These are phyloP conservation scores for Aspergillus fumigatus DNA, from an alignment of 2,329 filamentous ascomycete genomes.

Conservation along the genomic window DNA sequence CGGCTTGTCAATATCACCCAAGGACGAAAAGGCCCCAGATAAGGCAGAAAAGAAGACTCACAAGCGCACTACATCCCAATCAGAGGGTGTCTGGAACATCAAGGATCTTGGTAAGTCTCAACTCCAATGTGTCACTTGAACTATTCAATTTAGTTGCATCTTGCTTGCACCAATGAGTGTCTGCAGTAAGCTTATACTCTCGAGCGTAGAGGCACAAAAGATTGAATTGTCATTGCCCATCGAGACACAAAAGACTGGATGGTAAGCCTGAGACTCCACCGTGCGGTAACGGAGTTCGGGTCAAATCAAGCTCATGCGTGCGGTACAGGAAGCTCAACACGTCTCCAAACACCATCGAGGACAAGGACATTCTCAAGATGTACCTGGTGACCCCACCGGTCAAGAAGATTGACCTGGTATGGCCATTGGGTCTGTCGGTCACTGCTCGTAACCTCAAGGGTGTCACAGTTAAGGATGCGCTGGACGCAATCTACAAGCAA, in stretches of 20 bases:
- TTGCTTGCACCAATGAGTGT: neutral
- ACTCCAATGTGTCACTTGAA: neutral
- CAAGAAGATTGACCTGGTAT: constrained; percentile 92
- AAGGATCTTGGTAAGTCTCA: constrained; percentile 71
- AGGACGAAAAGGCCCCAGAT: constrained; percentile 52
- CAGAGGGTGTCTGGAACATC: constrained; percentile 73
- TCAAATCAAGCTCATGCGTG: neutral
- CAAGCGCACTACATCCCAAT: constrained; percentile 68
- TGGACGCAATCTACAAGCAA: constrained; percentile 92
- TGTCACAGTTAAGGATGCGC: constrained; percentile 93
- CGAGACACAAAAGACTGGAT: constrained; percentile 34
- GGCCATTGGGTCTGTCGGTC: constrained; percentile 81
- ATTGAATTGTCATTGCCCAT: constrained; percentile 32
- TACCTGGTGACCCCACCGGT: constrained; percentile 74
- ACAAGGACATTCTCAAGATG: constrained; percentile 78
- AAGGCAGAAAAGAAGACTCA: constrained; percentile 52
- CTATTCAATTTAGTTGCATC: neutral
- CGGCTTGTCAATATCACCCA: constrained; percentile 65
- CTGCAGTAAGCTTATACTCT: neutral
- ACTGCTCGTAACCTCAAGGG: constrained; percentile 88
- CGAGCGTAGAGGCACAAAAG: constrained; percentile 23
- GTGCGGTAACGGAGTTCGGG: neutral
- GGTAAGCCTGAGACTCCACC: constrained; percentile 18
- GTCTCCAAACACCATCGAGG: constrained; percentile 71
- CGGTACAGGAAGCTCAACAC: constrained; percentile 83